Conservation (phyloP, 768 basidiomycete species). For the Lactifluus piperatus region DNA sequence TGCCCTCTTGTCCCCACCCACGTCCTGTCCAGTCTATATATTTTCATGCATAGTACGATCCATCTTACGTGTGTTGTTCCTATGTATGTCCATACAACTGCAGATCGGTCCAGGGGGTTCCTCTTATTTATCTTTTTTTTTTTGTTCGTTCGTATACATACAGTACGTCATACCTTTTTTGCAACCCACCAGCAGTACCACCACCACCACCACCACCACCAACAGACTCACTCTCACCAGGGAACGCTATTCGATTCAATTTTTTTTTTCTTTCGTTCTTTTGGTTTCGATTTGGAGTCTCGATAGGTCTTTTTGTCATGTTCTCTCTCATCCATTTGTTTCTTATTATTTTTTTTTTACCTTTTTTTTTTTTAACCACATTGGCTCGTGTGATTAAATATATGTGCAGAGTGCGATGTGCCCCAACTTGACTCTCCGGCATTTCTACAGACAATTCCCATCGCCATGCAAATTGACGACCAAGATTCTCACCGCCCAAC, state of each 20-base stretch:
- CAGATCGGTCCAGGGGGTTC: slow-evolving; percentile 1
- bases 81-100: not conserved
- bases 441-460: too few species aligned
- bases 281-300: not conserved
- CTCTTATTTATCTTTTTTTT: not conserved
- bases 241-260: not conserved
- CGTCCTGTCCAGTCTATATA: not conserved
- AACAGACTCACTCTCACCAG: not conserved
- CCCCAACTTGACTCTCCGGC: too few species aligned
- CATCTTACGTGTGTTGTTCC: not conserved
- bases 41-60: not conserved
- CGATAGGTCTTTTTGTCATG: not conserved
- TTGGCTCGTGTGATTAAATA: too few species aligned
- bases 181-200: not conserved
- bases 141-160: not conserved
- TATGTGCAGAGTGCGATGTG: too few species aligned
- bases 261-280: not conserved
- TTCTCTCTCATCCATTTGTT: not conserved
- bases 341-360: not conserved
- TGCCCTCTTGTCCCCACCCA: not conserved
- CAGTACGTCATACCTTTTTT: not conserved
- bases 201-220: too few species aligned
- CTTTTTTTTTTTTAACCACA: not conserved
- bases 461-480: too few species aligned
- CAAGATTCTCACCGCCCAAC: too few species aligned